Conservation (phyloP, 805 yeast species). For the Yarrowia phangngaensis region DNA sequence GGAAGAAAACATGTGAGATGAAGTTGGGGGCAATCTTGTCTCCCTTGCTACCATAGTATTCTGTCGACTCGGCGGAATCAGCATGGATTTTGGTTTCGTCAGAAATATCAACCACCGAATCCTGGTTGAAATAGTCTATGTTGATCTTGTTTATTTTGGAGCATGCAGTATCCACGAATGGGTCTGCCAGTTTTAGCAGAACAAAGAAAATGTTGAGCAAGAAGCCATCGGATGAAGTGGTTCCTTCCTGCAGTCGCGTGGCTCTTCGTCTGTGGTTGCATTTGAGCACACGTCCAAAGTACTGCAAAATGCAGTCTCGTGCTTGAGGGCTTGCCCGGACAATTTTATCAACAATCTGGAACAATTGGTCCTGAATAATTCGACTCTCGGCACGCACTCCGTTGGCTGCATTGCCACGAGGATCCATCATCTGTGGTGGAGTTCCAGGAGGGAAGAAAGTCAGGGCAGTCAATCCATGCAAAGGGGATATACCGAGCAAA, state of each 20-base stretch:
- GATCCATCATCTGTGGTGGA: slow-evolving; percentile 9
- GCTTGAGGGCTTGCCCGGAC: slow-evolving; percentile 68
- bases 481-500: slow-evolving; percentile 68
- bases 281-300: slow-evolving; percentile 71
- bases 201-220: slow-evolving; percentile 72
- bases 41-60: slow-evolving; percentile 43
- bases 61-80: slow-evolving; percentile 64
- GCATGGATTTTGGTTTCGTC: slow-evolving; percentile 85
- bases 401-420: slow-evolving; percentile 29
- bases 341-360: slow-evolving; percentile 65
- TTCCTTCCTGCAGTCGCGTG: slow-evolving; percentile 50
- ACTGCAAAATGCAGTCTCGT: slow-evolving; percentile 59
- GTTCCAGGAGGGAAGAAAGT: slow-evolving; percentile 26
- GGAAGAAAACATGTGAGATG: slow-evolving; percentile 84
- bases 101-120: slow-evolving; percentile 54
- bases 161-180: slow-evolving; percentile 68
- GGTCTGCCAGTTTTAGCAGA: slow-evolving; percentile 69
- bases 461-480: slow-evolving; percentile 39
- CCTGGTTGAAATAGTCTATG: slow-evolving; percentile 56
- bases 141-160: slow-evolving; percentile 75
- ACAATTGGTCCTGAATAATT: slow-evolving; percentile 52
- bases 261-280: slow-evolving; percentile 84
- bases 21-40: slow-evolving; percentile 55
- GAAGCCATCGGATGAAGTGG: slow-evolving; percentile 72
- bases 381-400: slow-evolving; percentile 34